phyloP scores from a whole-genome alignment of 192 early-diverging fungal genomes.

The Coemansia aciculifera region DNA sequence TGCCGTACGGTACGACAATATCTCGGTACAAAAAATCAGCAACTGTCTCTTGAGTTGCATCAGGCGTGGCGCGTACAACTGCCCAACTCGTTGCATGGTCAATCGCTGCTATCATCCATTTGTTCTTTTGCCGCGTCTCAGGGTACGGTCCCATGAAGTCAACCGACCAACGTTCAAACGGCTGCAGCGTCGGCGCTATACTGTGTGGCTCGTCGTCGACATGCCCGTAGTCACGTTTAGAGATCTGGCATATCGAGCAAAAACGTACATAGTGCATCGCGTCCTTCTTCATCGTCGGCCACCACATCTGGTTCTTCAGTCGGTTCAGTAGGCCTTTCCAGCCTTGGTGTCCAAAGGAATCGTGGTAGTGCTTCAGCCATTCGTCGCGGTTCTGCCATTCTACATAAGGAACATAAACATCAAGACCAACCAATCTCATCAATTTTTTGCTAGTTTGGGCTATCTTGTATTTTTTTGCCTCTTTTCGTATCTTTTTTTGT shows the following conservation, averaged over 20 bases:
- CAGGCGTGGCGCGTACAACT: constrained; percentile 7
- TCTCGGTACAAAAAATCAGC: constrained; percentile 17
- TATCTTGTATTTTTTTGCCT: too few species aligned
- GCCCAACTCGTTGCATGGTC: constrained; percentile 22
- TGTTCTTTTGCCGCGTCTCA: constrained; percentile 4
- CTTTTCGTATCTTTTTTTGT: too few species aligned
- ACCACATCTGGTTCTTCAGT: background rate
- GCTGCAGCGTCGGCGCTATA: background rate
- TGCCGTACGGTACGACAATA: background rate
- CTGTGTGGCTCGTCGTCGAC: background rate
- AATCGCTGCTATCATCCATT: constrained; percentile 16
- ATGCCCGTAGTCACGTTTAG: background rate
- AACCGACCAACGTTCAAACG: constrained; percentile 12
- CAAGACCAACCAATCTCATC: too few species aligned
- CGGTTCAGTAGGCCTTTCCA: background rate
- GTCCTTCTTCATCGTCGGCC: background rate
- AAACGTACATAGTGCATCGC: background rate
- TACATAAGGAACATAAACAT: too few species aligned
- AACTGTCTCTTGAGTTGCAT: constrained; percentile 11
- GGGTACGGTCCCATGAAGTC: constrained; percentile 24
- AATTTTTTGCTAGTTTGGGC: too few species aligned
- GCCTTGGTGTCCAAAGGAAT: background rate
- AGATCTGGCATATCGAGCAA: background rate
- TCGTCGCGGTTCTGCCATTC: too few species aligned
- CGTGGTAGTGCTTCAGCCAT: constrained; percentile 2